Conservation (phyloP, 2,329 filamentous ascomycete genomes). For the Phialophora expanda region DNA sequence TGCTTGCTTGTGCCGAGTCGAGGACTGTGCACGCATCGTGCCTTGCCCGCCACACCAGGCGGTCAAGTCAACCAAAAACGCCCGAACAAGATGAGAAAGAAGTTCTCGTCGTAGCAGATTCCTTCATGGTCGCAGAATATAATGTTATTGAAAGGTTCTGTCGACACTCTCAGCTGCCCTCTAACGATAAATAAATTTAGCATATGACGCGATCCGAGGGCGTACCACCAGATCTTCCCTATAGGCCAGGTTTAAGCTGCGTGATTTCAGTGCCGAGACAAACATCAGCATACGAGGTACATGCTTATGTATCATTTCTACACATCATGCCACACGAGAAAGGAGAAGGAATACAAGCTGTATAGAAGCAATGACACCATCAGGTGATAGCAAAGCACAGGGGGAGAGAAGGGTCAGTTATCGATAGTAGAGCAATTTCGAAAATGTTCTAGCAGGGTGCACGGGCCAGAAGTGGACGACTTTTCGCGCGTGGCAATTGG, state of each 20-base stretch:
- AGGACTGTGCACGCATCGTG: not conserved
- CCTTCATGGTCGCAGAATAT: not conserved
- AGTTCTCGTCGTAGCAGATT: too few relatives aligned
- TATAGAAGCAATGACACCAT: slow-evolving; percentile 8
- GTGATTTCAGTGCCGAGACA: slow-evolving; percentile 4
- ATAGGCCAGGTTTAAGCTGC: slow-evolving; percentile 28
- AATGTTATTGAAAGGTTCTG: not conserved
- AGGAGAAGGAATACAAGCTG: not conserved
- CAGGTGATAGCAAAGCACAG: slow-evolving; percentile 17
- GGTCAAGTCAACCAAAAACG: too few relatives aligned
- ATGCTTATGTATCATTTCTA: not conserved
- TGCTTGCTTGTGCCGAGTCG: not conserved
- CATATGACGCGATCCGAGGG: slow-evolving; percentile 7
- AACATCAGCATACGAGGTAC: not conserved
- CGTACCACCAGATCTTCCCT: not conserved
- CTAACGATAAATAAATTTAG: not conserved
- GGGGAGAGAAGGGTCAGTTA: slow-evolving; percentile 4
- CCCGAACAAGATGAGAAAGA: too few relatives aligned
- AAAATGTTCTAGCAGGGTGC: slow-evolving; percentile 12
- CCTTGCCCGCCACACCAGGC: too few relatives aligned
- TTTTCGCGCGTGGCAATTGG: slow-evolving; percentile 9
- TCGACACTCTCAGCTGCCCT: not conserved
- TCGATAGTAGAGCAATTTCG: slow-evolving; percentile 30
- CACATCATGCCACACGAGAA: slow-evolving; percentile 8
- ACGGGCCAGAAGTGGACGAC: not conserved